A percentile compares a stretch with the other conserved stretches of the same genome.
These are phyloP conservation scores for Colletotrichum spaethianum DNA, from an alignment of 2,329 filamentous ascomycete species.

Conservation along the genomic window DNA sequence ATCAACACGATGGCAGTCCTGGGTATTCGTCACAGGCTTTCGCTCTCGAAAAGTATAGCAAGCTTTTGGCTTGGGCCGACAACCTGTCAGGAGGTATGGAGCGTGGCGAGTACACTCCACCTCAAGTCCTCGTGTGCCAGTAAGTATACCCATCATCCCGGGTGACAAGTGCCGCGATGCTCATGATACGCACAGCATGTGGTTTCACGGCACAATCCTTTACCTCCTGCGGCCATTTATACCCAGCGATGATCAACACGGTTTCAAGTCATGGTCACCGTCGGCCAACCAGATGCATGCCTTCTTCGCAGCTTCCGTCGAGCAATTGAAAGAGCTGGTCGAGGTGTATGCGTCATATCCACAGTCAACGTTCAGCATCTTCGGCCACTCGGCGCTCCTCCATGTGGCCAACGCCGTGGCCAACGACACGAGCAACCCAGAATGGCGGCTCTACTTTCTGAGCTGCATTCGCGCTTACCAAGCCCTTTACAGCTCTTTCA, in stretches of 20 bases:
- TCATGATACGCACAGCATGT: conserved; percentile 22
- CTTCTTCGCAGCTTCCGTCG: conserved; percentile 53
- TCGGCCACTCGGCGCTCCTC: conserved; percentile 57
- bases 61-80: conserved; percentile 55
- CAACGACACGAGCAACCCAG: conserved; percentile 45
- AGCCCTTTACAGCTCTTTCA: conserved; percentile 51
- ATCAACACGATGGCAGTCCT: conserved; percentile 43
- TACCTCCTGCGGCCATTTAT: conserved; percentile 38
- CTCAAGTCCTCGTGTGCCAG: conserved; percentile 55
- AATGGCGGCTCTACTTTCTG: conserved; percentile 53
- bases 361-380: conserved; percentile 52
- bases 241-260: conserved; percentile 30
- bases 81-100: conserved; percentile 48
- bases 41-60: conserved; percentile 54
- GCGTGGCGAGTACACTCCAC: conserved; percentile 46
- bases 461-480: conserved; percentile 57
- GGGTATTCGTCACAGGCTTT: conserved; percentile 43
- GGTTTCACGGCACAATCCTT: conserved; percentile 37
- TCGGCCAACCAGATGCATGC: conserved; percentile 32
- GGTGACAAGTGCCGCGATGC: neutral
- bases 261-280: conserved; percentile 32
- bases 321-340: conserved; percentile 56
- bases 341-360: conserved; percentile 52
- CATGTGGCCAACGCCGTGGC: conserved; percentile 57
- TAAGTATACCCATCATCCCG: conserved; percentile 43